These are phyloP conservation scores for Backusella circina DNA, from an alignment of 192 early-diverging fungal genomes.

Conservation along the genomic window DNA sequence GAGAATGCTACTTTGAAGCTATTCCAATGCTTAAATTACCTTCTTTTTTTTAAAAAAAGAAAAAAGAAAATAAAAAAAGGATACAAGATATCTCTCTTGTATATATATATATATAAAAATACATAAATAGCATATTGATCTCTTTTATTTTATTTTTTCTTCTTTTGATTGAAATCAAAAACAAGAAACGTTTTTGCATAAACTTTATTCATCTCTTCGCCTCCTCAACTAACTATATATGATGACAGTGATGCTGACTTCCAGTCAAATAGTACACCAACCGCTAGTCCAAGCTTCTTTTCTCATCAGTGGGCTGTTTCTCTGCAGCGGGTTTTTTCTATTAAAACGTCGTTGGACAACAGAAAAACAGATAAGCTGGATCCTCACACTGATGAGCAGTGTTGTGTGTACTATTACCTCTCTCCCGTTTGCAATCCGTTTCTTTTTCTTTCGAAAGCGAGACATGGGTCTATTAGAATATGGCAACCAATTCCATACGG, in stretches of 20 bases:
- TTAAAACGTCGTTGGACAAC: not conserved
- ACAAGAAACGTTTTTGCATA: not conserved
- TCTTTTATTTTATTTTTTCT: not conserved
- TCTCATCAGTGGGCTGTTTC: not conserved
- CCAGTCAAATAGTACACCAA: not conserved
- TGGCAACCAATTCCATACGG: constrained; percentile 19
- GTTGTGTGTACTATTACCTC: constrained; percentile 10
- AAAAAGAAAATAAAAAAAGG: not conserved
- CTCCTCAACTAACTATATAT: not conserved
- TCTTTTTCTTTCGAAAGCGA: constrained; percentile 9
- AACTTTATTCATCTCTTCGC: not conserved
- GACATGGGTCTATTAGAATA: constrained; percentile 7
- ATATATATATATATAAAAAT: not conserved
- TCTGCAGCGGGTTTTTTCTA: not conserved
- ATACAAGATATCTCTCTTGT: not conserved
- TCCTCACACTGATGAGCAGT: constrained; percentile 21
- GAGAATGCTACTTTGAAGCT: not conserved
- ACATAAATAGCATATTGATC: not conserved
- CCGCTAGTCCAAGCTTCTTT: not conserved
- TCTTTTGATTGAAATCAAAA: not conserved
- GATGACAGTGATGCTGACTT: not conserved
- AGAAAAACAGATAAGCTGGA: constrained; percentile 25
- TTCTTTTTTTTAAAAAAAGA: too few relatives aligned
- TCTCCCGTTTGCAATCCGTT: constrained; percentile 7
- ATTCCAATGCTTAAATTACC: not conserved